These are phyloP conservation scores for Candida sp. DNA, from an alignment of 1,139 yeast species.

Conservation along the genomic window DNA sequence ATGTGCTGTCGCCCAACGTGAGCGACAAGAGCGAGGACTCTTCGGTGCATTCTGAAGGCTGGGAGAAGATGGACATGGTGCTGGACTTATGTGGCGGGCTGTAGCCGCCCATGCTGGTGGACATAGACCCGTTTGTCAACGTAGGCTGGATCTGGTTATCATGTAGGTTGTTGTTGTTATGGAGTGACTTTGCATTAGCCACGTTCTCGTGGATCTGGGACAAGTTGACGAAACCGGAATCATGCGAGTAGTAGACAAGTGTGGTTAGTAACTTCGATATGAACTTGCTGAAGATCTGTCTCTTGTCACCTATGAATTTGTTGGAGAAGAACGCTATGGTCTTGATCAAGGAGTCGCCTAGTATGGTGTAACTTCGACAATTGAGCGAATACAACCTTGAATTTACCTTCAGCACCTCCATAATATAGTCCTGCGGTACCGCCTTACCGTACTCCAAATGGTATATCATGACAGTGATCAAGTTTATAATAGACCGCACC, in stretches of 20 bases:
- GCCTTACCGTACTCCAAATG: constrained; percentile 18
- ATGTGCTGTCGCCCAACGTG: constrained; percentile 7
- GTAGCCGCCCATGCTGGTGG: background rate
- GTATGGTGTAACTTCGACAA: constrained; percentile 16
- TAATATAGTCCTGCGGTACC: constrained; percentile 15
- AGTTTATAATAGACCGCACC: constrained; percentile 20
- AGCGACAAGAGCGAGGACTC: constrained; percentile 10
- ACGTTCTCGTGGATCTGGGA: background rate
- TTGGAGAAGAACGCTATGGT: constrained; percentile 14
- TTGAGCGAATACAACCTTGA: constrained; percentile 23
- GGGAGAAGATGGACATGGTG: constrained; percentile 4
- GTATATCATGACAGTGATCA: constrained; percentile 21
- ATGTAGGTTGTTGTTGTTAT: background rate
- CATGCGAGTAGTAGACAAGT: constrained; percentile 16
- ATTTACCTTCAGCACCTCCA: constrained; percentile 19
- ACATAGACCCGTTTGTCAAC: constrained; percentile 4
- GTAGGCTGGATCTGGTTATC: background rate
- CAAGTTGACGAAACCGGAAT: constrained; percentile 7
- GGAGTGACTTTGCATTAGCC: background rate
- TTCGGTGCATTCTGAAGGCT: constrained; percentile 7
- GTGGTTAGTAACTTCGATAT: constrained; percentile 20
- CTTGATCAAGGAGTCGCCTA: constrained; percentile 27
- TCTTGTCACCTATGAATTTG: constrained; percentile 12
- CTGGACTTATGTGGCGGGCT: constrained; percentile 3
- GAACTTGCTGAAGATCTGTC: constrained; percentile 19